Evolutionary conservation across 495 filamentous ascomycete genomes (phyloP).

Genomic region (Tricharina praecox): DNA sequence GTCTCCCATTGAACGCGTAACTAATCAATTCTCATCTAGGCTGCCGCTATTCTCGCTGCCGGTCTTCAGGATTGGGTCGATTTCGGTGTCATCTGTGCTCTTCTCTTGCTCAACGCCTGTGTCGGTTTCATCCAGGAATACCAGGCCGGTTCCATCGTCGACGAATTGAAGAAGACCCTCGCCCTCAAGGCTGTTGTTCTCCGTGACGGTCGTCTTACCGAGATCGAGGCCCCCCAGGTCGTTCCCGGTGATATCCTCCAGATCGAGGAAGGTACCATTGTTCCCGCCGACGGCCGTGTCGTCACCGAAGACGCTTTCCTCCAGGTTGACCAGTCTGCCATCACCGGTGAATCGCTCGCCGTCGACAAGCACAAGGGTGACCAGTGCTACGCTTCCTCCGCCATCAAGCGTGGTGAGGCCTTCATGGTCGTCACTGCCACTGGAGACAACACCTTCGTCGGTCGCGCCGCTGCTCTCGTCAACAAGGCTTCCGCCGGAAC

Average conservation of each 20-base stretch:
- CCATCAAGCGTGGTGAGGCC: constrained; percentile 76
- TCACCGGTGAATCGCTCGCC: constrained; percentile 84
- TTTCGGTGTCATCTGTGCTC: constrained; percentile 60
- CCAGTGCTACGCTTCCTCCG: constrained; percentile 65
- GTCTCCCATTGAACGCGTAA: constrained; percentile 3
- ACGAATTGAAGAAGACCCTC: constrained; percentile 79
- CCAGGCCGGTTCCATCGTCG: constrained; percentile 79
- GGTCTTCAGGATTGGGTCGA: constrained; percentile 70
- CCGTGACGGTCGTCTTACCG: constrained; percentile 52
- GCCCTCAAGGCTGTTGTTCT: constrained; percentile 72
- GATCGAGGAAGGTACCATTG: constrained; percentile 79
- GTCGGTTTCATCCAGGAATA: constrained; percentile 83
- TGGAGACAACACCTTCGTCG: constrained; percentile 78
- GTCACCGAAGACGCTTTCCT: constrained; percentile 63
- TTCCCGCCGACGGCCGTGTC: constrained; percentile 75
- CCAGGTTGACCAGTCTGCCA: constrained; percentile 80
- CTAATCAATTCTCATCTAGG: constrained; percentile 30
- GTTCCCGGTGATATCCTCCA: constrained; percentile 83
- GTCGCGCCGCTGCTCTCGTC: constrained; percentile 72
- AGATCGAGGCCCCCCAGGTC: constrained; percentile 60
- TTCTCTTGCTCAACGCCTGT: constrained; percentile 60
- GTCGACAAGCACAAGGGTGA: constrained; percentile 73
- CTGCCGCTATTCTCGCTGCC: constrained; percentile 56
- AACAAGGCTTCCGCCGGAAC: constrained; percentile 49
- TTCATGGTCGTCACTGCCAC: constrained; percentile 65